Evolutionary conservation across 208 protist species (phyloP), one percentile per base, ranked within the genome.

Genomic region (Borovskyia barvae): DNA sequence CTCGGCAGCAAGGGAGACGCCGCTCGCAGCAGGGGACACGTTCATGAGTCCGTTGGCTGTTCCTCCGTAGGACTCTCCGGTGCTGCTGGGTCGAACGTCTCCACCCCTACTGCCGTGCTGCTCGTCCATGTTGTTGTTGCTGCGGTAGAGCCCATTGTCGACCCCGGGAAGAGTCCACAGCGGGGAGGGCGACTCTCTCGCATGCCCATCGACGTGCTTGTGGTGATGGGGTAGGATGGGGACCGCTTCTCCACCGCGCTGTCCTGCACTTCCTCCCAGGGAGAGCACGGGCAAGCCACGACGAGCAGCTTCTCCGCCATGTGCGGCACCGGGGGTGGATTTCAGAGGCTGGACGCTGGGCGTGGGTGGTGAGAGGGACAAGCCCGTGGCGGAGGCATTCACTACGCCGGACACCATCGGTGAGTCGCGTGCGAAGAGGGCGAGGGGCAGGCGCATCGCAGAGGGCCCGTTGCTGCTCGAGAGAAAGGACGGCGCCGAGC

Each of bases 391-490:
- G 8, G 35, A 48, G 33, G 28, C 17, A 1, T 24, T 43, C 30
- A 29, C 39, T 17, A 60, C 42, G 3, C 30, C 19, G 3, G 54
- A 50, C 8, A 5, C 54, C 3, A 24, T 28, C 0, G 54, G 50
- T 3, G 54, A 15, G 54, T 60, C 50, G 19, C 54, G 54, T 43
- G 50, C 50, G 26, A 60, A 60, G 2, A 40, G 54, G 3, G 54
- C 54, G 42, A 60, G 42, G 30, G 40, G 54, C 41, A 60, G 30
- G 14, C 41, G 30, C 41, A 60, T 60, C 41, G 54, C 9, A 9
- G 54, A 60, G 5, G 54, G 54, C 9, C 54, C 54, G 22, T 60
- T 43, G 22, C 50, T 60, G 2, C 22, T 60, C 17, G 54, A 60
- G 11, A 60, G 54, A n/a, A 50, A n/a, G n/a, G n/a, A 40, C 20